A percentile compares a stretch with the other conserved stretches of the same genome.
Evolutionary conservation across 139 green algal species (phyloP).

Genomic region (Tetradesmus lagerheimii): DNA sequence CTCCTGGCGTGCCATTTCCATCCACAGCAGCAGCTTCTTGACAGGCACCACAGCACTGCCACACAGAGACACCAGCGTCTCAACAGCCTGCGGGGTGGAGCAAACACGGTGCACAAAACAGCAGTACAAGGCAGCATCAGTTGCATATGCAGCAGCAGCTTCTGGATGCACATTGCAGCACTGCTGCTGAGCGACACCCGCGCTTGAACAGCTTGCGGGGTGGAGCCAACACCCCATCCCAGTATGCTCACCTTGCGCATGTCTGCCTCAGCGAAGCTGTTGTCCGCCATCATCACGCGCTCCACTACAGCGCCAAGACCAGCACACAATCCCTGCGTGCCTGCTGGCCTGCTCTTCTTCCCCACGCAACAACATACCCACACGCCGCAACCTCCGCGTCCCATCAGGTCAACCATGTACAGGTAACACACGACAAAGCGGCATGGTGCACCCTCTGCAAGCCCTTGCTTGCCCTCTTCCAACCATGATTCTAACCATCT

Average conservation of each 20-base stretch:
- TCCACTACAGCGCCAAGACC: neutral
- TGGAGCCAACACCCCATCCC: too few relatives aligned
- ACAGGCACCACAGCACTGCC: constrained; percentile 82
- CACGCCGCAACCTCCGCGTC: too few relatives aligned
- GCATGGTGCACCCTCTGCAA: neutral
- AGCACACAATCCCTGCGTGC: too few relatives aligned
- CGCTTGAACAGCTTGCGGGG: constrained; percentile 12
- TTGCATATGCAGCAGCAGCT: constrained; percentile 90
- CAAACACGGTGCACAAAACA: neutral
- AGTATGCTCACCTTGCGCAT: constrained; percentile 53
- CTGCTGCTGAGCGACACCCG: constrained; percentile 14
- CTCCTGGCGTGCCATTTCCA: constrained; percentile 93
- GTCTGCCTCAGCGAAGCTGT: too few relatives aligned
- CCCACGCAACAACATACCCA: too few relatives aligned
- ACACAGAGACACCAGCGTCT: neutral
- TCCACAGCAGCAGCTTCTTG: constrained; percentile 96
- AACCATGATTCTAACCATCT: too few relatives aligned
- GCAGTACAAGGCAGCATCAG: neutral
- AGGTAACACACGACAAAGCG: too few relatives aligned
- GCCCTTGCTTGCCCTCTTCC: too few relatives aligned
- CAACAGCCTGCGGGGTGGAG: constrained; percentile 27
- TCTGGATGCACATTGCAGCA: constrained; percentile 91
- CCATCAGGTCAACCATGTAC: too few relatives aligned
- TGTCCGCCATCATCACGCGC: neutral
- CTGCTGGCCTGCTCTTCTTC: too few relatives aligned